phyloP scores from a whole-genome alignment of 768 basidiomycete genomes.

The Lactarius akahatsu region DNA sequence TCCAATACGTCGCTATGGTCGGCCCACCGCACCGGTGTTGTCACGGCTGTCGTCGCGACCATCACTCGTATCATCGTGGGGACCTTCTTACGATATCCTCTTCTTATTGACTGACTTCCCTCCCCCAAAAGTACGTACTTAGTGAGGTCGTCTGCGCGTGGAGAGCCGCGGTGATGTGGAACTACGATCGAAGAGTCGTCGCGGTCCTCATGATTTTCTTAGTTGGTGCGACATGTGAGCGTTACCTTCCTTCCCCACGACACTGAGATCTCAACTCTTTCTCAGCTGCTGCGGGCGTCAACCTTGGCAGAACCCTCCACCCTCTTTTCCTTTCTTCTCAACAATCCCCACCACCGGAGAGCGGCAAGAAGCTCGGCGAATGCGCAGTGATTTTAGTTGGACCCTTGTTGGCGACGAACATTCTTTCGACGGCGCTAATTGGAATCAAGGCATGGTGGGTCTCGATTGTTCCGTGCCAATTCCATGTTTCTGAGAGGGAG shows the following conservation, averaged over 20 bases:
- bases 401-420: constrained; percentile 17
- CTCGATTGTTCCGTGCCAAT: not conserved
- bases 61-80: constrained; percentile 10
- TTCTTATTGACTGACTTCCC: not conserved
- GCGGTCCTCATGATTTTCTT: constrained; percentile 10
- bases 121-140: constrained; percentile 9
- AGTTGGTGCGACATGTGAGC: constrained; percentile 13
- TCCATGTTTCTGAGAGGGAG: not conserved
- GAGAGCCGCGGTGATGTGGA: constrained; percentile 24
- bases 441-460: constrained; percentile 20
- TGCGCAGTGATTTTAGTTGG: constrained; percentile 15
- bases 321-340: constrained; percentile 1
- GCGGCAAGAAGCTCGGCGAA: not conserved
- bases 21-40: not conserved
- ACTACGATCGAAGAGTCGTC: constrained; percentile 18
- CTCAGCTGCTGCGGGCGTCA: constrained; percentile 4
- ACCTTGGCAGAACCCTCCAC: constrained; percentile 10
- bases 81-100: not conserved
- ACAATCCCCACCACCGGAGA: not conserved
- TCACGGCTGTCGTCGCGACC: constrained; percentile 11
- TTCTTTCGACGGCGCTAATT: constrained; percentile 18
- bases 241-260: not conserved
- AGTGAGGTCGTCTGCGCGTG: constrained; percentile 16
- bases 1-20: constrained; percentile 11
- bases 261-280: not conserved